These are phyloP conservation scores for Exophiala sp. DNA, from an alignment of 2,329 filamentous ascomycete genomes.

Conservation along the genomic window DNA sequence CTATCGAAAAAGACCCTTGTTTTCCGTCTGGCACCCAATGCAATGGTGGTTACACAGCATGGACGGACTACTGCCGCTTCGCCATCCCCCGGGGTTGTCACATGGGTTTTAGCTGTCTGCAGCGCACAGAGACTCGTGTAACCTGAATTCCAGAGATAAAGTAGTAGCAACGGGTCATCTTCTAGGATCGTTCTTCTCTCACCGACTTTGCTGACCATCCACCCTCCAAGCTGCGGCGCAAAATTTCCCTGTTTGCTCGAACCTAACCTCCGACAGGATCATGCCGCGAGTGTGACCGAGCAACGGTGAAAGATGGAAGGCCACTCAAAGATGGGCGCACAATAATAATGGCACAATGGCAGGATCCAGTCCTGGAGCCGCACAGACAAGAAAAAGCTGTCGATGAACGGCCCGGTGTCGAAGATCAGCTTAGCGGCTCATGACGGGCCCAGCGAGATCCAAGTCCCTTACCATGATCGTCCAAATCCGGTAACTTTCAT, in stretches of 20 bases:
- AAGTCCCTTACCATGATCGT: slow-evolving; percentile 10
- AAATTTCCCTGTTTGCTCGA: background rate
- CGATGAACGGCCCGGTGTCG: slow-evolving; percentile 10
- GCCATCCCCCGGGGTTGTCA: slow-evolving; percentile 22
- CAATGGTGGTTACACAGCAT: slow-evolving; percentile 16
- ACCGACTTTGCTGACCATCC: slow-evolving; percentile 16
- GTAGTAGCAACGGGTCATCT: background rate
- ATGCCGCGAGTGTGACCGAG: background rate
- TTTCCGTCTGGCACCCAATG: slow-evolving; percentile 1
- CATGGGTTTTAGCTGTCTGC: slow-evolving; percentile 1
- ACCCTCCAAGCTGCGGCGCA: background rate
- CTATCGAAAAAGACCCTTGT: slow-evolving; percentile 8
- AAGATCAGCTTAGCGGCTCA: slow-evolving; percentile 15
- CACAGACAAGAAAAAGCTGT: background rate
- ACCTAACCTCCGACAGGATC: background rate
- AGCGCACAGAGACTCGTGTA: slow-evolving; percentile 4
- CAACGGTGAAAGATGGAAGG: too few relatives aligned
- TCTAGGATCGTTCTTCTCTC: slow-evolving; percentile 4
- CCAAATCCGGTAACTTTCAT: slow-evolving; percentile 19
- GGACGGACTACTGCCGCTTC: slow-evolving; percentile 5
- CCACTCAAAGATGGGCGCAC: background rate
- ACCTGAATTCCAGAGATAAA: slow-evolving; percentile 6
- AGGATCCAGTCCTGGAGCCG: background rate
- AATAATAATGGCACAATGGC: background rate
- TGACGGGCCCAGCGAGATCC: slow-evolving; percentile 5